phyloP scores from a whole-genome alignment of 2,329 filamentous ascomycete species.

The Verticillium nubilum region DNA sequence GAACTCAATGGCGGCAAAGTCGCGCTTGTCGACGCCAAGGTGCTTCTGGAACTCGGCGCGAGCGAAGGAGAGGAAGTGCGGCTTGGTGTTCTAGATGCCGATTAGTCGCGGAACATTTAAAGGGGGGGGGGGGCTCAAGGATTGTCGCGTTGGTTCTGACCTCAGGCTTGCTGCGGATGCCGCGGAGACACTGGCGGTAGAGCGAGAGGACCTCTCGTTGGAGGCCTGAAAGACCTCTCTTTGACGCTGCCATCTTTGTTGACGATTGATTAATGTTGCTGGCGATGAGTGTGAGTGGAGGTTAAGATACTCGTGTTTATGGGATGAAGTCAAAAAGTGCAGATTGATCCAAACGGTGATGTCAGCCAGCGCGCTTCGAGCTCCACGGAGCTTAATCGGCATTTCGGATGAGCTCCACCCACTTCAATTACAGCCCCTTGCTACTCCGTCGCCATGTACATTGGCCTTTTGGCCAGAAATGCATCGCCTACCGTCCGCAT shows the following conservation, averaged over 20 bases:
- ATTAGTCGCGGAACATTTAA: not conserved
- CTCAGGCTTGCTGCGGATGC: slow-evolving; percentile 71
- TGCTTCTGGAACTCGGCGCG: slow-evolving; percentile 72
- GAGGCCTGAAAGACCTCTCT: slow-evolving; percentile 66
- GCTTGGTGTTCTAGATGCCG: slow-evolving; percentile 41
- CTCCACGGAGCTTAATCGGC: not conserved
- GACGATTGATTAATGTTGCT: not conserved
- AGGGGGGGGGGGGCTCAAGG: not conserved
- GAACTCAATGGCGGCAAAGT: slow-evolving; percentile 83
- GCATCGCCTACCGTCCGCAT: no score
- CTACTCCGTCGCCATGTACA: no score
- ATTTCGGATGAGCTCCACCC: not conserved
- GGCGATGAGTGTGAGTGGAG: not conserved
- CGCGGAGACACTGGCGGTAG: slow-evolving; percentile 81
- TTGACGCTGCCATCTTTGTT: slow-evolving; percentile 5
- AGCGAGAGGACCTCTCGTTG: slow-evolving; percentile 82
- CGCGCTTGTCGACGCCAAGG: slow-evolving; percentile 66
- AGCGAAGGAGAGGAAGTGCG: slow-evolving; percentile 59
- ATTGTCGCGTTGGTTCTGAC: slow-evolving; percentile 35
- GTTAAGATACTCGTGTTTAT: not conserved
- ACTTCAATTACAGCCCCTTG: no score
- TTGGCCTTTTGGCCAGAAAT: no score
- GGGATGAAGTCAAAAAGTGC: not conserved
- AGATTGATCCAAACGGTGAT: not conserved
- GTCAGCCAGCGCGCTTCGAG: not conserved